Percentiles rank a stretch among this genome's conserved stretches.
These are phyloP conservation scores for Magnusiomyces tetraspermus DNA, from an alignment of 1,139 yeast genomes.

Conservation along the genomic window DNA sequence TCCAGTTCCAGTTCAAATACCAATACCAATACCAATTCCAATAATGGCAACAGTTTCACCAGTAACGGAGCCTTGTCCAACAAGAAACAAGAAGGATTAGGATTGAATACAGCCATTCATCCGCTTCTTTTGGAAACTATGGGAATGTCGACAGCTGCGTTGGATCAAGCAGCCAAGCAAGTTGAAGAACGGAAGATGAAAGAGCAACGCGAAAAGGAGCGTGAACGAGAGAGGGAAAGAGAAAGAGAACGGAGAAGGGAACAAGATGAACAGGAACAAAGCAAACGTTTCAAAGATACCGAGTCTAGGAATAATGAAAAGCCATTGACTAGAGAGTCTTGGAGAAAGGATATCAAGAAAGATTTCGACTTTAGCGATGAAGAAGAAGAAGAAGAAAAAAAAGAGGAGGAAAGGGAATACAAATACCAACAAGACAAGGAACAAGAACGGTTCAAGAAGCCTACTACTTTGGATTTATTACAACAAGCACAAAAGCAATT, in stretches of 20 bases:
- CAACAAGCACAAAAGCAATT: neutral
- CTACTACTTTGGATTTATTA: neutral
- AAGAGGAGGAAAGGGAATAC: neutral
- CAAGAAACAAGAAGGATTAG: constrained; percentile 27
- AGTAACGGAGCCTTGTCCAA: neutral
- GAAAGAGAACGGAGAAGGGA: constrained; percentile 18
- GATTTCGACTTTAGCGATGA: neutral
- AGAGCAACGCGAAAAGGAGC: constrained; percentile 32
- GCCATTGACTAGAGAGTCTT: neutral
- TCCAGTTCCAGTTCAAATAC: too few species aligned
- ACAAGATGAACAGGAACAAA: constrained; percentile 11
- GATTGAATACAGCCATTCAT: constrained; percentile 49
- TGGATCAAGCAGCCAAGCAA: neutral
- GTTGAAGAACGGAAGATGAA: constrained; percentile 23
- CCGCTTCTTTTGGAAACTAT: constrained; percentile 41
- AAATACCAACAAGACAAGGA: neutral
- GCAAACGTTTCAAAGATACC: neutral
- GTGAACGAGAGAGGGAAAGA: constrained; percentile 26
- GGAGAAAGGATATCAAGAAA: neutral
- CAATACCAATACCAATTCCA: neutral
- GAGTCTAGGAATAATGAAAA: too few species aligned
- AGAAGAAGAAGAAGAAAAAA: neutral
- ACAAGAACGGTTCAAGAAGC: neutral
- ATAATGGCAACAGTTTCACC: neutral
- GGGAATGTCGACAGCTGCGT: neutral